Evolutionary conservation across 2,329 filamentous ascomycete species (phyloP).

Genomic region (Trichocomaceae sp.): DNA sequence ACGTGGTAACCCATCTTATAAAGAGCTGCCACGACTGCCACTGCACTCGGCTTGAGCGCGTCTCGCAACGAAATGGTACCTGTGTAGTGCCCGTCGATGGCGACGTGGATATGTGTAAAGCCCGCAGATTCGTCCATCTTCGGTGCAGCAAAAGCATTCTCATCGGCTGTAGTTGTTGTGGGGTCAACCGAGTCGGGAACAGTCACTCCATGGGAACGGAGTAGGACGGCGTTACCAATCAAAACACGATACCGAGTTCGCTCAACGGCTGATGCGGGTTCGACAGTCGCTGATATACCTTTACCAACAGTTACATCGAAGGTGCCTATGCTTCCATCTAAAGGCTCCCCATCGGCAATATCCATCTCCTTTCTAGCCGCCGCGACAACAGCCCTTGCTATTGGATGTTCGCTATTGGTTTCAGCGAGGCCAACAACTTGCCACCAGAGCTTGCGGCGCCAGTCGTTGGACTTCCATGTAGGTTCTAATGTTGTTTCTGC

Average conservation of each 20-base stretch:
- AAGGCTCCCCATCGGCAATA: constrained; percentile 61
- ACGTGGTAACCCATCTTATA: constrained; percentile 78
- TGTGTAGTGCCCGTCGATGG: constrained; percentile 73
- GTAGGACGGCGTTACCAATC: constrained; percentile 73
- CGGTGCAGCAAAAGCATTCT: constrained; percentile 24
- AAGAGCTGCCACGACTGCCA: constrained; percentile 72
- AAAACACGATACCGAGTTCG: constrained; percentile 69
- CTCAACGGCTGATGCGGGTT: constrained; percentile 64
- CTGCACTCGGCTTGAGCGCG: constrained; percentile 81
- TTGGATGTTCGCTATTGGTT: constrained; percentile 90
- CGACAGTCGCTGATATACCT: constrained; percentile 74
- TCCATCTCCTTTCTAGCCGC: constrained; percentile 71
- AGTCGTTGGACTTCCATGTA: constrained; percentile 63
- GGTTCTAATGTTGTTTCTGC: constrained; percentile 61
- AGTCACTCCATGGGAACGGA: constrained; percentile 61
- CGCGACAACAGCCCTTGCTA: constrained; percentile 77
- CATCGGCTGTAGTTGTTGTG: constrained; percentile 25
- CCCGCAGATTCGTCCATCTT: constrained; percentile 49
- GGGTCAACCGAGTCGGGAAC: constrained; percentile 37
- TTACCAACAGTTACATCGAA: constrained; percentile 79
- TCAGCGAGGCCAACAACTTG: constrained; percentile 91
- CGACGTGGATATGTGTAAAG: constrained; percentile 85
- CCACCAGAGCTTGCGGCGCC: constrained; percentile 80
- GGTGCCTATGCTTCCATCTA: constrained; percentile 78
- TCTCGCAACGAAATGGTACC: constrained; percentile 81